A percentile compares a stretch with the other conserved stretches of the same genome.
Conservation (phyloP, 1,139 yeast species). For the Taphrina flavorubra region DNA sequence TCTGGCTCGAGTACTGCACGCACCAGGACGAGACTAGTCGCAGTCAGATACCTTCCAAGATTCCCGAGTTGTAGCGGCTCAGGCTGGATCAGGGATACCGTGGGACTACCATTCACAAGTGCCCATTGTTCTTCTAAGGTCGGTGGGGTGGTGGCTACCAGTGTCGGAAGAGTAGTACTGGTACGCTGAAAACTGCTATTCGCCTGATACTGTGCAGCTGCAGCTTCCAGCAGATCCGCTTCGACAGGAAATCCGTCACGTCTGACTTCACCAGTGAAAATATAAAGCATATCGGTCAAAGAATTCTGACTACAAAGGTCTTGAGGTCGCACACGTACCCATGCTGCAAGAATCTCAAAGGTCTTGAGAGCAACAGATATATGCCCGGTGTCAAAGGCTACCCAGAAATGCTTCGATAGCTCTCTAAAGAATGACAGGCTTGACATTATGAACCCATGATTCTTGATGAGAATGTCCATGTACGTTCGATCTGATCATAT, state of each 20-base stretch:
- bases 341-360: background rate
- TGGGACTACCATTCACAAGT: background rate
- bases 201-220: background rate
- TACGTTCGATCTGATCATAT: background rate
- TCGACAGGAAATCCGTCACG: background rate
- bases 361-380: background rate
- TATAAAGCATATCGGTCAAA: constrained; percentile 1
- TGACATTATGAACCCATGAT: constrained; percentile 9
- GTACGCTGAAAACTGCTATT: background rate
- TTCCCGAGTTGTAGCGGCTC: background rate
- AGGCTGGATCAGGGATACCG: too few species aligned
- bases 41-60: background rate
- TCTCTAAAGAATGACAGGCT: constrained; percentile 6
- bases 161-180: background rate
- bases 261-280: constrained; percentile 2
- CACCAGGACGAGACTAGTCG: constrained; percentile 4
- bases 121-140: constrained; percentile 2
- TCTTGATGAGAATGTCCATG: constrained; percentile 5
- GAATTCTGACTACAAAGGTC: constrained; percentile 2
- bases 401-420: constrained; percentile 14
- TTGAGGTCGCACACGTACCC: constrained; percentile 2
- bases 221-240: background rate
- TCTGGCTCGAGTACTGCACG: constrained; percentile 3
- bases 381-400: background rate
- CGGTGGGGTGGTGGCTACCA: background rate